Base-by-base conservation (phyloP, 2,329 filamentous ascomycete species). In the Nigrospora osmanthi region DNA sequence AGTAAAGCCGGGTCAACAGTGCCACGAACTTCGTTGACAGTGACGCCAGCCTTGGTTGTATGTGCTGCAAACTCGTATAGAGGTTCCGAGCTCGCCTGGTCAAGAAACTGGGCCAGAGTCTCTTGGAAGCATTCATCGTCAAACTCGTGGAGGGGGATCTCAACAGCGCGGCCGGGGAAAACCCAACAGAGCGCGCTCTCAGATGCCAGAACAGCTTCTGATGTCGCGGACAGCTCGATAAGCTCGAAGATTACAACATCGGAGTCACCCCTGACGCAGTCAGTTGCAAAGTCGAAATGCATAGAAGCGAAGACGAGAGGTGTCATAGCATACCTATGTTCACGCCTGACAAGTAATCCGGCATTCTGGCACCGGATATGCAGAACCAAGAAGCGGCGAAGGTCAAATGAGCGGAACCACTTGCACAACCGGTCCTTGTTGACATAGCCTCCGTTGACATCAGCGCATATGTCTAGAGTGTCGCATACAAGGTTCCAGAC, bases 1-100 rank as follows among this genome's bases (percentile, higher is more conserved):
- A 88, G 71, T 1, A 86, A 58, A 0, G 71, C 65, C 0, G 83
- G 82, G 44, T 76, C 59, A 0, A 68, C 59, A 0, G 78, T 80
- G 40, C 86, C 76, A 7, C 84, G 73, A 14, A 60, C 60, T 54
- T 87, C 83, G 11, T 66, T 58, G 0, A 76, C 58, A 0, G 58
- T 52, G 0, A 38, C 16, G 12, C 36, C 36, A 16, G 36, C 36
- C 36, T 38, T 38, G 14, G 14, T 38, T 11, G 36, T 16, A 11
- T 38, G 36, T 38, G 36, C 36, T 38, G 36, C 36, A 17, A 38
- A 38, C 36, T 38, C 36, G 36, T 38, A 38, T 16, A 38, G 36
- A 38, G 14, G 3, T 17, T 40, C 28, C 17, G 38, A 11, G 12
- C 12, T 9, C 33, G 30, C 38, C 6, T 33, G n/a, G 13, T 19